Evolutionary conservation across 306 rosid species (phyloP), one percentile per base, ranked within the genome.

Genomic region (Quercus alba): DNA sequence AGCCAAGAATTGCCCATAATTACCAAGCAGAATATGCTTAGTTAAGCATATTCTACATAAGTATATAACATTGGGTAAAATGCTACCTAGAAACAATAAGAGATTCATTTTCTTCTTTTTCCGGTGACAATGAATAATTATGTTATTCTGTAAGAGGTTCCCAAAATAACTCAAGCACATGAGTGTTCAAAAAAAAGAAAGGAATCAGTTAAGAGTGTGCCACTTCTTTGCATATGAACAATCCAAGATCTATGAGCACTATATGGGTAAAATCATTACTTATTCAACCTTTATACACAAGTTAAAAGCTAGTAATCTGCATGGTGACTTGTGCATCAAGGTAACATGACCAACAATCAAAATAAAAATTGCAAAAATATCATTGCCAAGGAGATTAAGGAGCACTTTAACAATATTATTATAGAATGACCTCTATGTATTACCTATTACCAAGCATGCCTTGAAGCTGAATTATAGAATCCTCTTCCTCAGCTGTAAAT

Each of bases 361-460:
- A 10, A 49, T 49, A 49, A 49, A 49, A 49, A 49, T 13, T 49
- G 17, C 54, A 12, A 49, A 49, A 11, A 49, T 49, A 49, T 49
- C 54, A 49, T 49, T 12, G 54, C 54, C 54, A 49, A 49, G 54
- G 54, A 49, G 17, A 49, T 49, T 49, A 17, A 12, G 54, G 17
- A 49, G 5, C 54, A 49, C 54, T 49, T 12, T 3, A 49, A 3
- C 54, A 49, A 49, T 49, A 49, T 49, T 49, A 49, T 49, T 49
- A 12, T 49, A 35, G 51, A 30, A 31, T 33, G 52, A 70, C 19
- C 66, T 51, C 38, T 70, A 51, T 33, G 28, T 3, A 13, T 5
- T 84, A 88, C 92, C 90, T 88, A 75, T 88, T 88, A 21, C 92
- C 90, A 67, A 88, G 92, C 82, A 84, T 66, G 75, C 77, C 88